A percentile compares a stretch with the other conserved stretches of the same genome.
Evolutionary conservation across 805 yeast species (phyloP).

Genomic region (Saturnispora sanitii): DNA sequence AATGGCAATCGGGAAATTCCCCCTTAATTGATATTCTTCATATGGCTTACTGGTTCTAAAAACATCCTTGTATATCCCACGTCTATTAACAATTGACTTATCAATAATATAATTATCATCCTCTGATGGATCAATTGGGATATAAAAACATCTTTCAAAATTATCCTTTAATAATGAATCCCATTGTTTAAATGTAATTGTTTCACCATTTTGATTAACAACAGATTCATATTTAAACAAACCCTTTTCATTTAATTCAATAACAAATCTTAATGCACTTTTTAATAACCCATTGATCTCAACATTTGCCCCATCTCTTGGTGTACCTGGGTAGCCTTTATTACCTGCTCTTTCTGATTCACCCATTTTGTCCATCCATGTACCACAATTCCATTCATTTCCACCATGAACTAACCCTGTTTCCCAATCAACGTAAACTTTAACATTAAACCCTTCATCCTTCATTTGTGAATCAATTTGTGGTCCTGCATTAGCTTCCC

Average conservation of each 20-base stretch:
- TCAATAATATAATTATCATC: constrained; percentile 58
- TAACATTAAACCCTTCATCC: constrained; percentile 84
- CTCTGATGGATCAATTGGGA: constrained; percentile 56
- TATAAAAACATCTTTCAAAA: constrained; percentile 71
- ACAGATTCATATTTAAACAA: constrained; percentile 52
- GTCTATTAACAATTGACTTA: constrained; percentile 59
- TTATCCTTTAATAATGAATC: constrained; percentile 54
- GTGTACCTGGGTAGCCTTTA: constrained; percentile 94
- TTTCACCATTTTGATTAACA: constrained; percentile 44
- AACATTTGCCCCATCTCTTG: constrained; percentile 93
- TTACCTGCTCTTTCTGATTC: constrained; percentile 76
- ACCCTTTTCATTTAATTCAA: constrained; percentile 43
- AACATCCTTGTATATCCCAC: constrained; percentile 91
- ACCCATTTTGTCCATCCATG: constrained; percentile 99
- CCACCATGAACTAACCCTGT: constrained; percentile 90
- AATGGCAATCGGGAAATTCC: constrained; percentile 89
- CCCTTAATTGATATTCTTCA: constrained; percentile 89
- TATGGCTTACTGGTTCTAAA: constrained; percentile 73
- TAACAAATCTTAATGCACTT: constrained; percentile 74
- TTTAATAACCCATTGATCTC: constrained; percentile 86
- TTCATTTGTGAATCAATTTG: constrained; percentile 84
- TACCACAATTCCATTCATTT: constrained; percentile 87
- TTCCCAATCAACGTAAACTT: constrained; percentile 72
- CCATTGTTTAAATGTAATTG: constrained; percentile 60
- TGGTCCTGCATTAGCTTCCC: constrained; percentile 95